These are phyloP conservation scores for Aspergillus biplanus DNA, from an alignment of 495 filamentous ascomycete genomes.

Conservation along the genomic window DNA sequence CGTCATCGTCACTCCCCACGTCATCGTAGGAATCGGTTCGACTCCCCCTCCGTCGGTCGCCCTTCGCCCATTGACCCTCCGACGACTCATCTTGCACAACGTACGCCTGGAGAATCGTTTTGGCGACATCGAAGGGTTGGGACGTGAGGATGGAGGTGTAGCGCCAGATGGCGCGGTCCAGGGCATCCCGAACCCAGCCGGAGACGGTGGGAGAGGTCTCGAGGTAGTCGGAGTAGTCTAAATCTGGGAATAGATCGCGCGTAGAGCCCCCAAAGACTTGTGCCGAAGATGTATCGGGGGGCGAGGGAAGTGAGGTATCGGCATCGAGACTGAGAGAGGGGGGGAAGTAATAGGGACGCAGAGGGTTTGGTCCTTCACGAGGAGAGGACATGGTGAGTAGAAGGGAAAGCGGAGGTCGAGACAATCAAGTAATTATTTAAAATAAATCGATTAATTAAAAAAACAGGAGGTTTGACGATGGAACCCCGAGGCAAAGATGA, in stretches of 20 bases:
- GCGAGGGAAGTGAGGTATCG: constrained; percentile 35
- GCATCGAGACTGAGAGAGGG: constrained; percentile 67
- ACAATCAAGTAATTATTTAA: too few relatives aligned
- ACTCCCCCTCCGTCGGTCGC: constrained; percentile 32
- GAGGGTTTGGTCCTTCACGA: constrained; percentile 76
- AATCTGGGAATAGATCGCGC: constrained; percentile 79
- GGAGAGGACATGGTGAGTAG: constrained; percentile 40
- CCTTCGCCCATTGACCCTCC: constrained; percentile 34
- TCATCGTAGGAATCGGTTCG: constrained; percentile 41
- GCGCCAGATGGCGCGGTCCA: constrained; percentile 83
- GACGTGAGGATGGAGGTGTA: constrained; percentile 81
- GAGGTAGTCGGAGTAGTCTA: constrained; percentile 89
- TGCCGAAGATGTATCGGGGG: constrained; percentile 49
- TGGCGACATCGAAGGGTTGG: constrained; percentile 97
- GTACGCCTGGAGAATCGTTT: constrained; percentile 85
- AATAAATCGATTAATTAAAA: too few relatives aligned
- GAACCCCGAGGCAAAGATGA: too few relatives aligned
- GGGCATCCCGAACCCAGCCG: constrained; percentile 68
- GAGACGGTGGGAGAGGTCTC: constrained; percentile 75
- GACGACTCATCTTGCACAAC: constrained; percentile 45
- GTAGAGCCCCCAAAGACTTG: constrained; percentile 70
- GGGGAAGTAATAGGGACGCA: constrained; percentile 93
- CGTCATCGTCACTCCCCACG: constrained; percentile 33
- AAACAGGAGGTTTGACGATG: too few relatives aligned
- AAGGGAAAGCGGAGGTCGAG: too few relatives aligned